Percentiles rank a stretch among this genome's conserved stretches.
These are phyloP conservation scores for Candida dendrica DNA, from an alignment of 805 yeast genomes.

Conservation along the genomic window DNA sequence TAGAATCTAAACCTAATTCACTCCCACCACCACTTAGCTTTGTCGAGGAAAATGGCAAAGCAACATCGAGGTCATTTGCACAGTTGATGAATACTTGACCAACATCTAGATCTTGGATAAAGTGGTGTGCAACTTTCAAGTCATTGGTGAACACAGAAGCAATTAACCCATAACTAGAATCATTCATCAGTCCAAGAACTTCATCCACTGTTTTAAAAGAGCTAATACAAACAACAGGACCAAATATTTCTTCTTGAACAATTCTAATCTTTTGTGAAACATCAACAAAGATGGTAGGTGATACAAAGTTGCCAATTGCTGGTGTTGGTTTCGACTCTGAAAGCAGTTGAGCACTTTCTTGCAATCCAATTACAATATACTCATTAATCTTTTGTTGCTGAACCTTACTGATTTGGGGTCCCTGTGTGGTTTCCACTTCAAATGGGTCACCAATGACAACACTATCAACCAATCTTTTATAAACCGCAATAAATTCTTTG, in stretches of 20 bases:
- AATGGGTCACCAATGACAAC: constrained; percentile 80
- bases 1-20: too few relatives aligned
- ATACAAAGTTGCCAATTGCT: constrained; percentile 58
- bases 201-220: constrained; percentile 82
- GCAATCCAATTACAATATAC: constrained; percentile 69
- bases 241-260: constrained; percentile 77
- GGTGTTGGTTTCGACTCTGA: constrained; percentile 63
- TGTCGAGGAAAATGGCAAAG: too few relatives aligned
- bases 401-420: constrained; percentile 81
- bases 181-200: constrained; percentile 71
- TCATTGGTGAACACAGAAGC: constrained; percentile 84
- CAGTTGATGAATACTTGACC: too few relatives aligned
- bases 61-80: too few relatives aligned
- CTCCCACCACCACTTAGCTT: too few relatives aligned
- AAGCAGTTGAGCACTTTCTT: constrained; percentile 75
- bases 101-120: too few relatives aligned
- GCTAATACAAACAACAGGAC: constrained; percentile 83
- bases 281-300: constrained; percentile 71
- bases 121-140: too few relatives aligned
- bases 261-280: constrained; percentile 61
- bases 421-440: constrained; percentile 71
- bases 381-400: constrained; percentile 74
- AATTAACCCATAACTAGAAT: constrained; percentile 78
- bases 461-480: constrained; percentile 44
- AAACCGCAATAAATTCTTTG: constrained; percentile 63